These are phyloP conservation scores for Tulasnella sp. DNA, from an alignment of 768 basidiomycete species.

Conservation along the genomic window DNA sequence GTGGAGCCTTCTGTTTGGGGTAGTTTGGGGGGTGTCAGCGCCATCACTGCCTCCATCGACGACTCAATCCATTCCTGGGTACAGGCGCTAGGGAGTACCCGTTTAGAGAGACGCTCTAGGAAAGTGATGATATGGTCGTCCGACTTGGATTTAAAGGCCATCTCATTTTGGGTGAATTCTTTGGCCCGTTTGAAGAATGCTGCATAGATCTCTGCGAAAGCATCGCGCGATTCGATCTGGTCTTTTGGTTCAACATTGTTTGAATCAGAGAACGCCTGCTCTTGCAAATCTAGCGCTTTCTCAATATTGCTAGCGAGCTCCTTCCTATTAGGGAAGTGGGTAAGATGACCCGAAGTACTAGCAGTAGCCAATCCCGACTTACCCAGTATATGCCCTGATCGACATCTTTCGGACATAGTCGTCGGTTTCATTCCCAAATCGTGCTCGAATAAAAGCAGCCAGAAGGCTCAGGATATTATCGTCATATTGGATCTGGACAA, in stretches of 20 bases:
- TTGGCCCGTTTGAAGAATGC: neutral
- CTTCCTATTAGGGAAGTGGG: neutral
- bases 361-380: neutral
- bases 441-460: neutral
- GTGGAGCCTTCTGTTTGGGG: no score
- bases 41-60: neutral
- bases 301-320: neutral
- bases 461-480: neutral
- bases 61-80: neutral
- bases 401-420: neutral
- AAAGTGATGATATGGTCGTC: neutral
- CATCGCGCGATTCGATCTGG: neutral
- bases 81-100: neutral
- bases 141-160: neutral
- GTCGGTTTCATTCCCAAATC: neutral
- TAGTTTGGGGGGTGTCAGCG: neutral
- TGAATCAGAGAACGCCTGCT: neutral
- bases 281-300: neutral
- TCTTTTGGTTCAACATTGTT: neutral
- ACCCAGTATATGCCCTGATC: neutral
- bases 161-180: no score
- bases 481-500: neutral
- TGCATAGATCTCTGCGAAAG: neutral
- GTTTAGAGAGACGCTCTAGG: neutral
- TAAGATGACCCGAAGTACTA: no score